These are phyloP conservation scores for Achaetomium macrosporum DNA, from an alignment of 2,329 filamentous ascomycete genomes.

Conservation along the genomic window DNA sequence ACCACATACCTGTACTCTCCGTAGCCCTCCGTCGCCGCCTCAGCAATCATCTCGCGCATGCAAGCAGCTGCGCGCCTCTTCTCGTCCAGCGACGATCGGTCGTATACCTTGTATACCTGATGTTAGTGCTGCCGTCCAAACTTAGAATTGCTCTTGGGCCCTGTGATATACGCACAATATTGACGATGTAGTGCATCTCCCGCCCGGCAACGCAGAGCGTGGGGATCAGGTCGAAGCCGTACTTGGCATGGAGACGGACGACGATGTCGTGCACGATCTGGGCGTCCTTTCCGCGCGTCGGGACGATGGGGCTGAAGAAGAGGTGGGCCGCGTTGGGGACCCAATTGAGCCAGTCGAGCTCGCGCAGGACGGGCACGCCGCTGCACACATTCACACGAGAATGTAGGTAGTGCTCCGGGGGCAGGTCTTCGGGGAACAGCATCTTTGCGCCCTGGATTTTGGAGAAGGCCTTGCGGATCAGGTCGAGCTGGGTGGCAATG, in stretches of 20 bases:
- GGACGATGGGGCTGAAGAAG: constrained; percentile 48
- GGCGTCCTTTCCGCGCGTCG: constrained; percentile 43
- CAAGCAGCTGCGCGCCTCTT: constrained; percentile 30
- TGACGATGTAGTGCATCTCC: constrained; percentile 52
- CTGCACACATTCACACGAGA: constrained; percentile 32
- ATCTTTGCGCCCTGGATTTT: constrained; percentile 37
- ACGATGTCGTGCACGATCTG: constrained; percentile 39
- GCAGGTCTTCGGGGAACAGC: constrained; percentile 37
- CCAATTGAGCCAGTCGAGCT: constrained; percentile 43
- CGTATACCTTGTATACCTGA: constrained; percentile 29
- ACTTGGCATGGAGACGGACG: constrained; percentile 32
- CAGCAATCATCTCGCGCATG: constrained; percentile 34
- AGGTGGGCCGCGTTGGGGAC: constrained; percentile 45
- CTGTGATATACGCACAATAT: constrained; percentile 33
- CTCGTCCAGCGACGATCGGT: constrained; percentile 36
- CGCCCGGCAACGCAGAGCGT: constrained; percentile 46
- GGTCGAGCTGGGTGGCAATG: constrained; percentile 29
- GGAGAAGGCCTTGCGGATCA: constrained; percentile 39
- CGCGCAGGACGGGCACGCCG: constrained; percentile 32
- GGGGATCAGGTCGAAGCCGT: constrained; percentile 46
- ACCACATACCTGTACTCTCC: constrained; percentile 34
- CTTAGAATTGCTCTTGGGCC: no score
- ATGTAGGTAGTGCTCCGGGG: constrained; percentile 34
- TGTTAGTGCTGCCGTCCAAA: no score
- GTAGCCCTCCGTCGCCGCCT: constrained; percentile 36